Percentiles rank a stretch among this genome's conserved stretches.
Conservation (phyloP, 1,284 basidiomycete species). For the Apiotrichum montevideense region DNA sequence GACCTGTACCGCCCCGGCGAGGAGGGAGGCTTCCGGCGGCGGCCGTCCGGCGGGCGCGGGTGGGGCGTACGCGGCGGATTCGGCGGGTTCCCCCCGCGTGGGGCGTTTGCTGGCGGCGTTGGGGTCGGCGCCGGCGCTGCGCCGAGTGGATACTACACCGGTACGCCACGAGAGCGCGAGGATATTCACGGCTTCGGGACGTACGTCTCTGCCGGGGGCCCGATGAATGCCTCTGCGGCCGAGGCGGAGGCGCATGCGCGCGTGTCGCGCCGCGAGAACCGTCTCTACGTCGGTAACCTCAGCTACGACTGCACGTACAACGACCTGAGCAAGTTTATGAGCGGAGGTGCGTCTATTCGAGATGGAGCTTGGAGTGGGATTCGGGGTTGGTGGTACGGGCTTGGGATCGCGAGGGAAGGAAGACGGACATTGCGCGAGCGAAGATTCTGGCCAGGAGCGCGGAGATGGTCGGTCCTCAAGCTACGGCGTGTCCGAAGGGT, state of each 20-base stretch:
- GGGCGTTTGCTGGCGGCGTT: neutral
- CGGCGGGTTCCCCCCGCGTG: neutral
- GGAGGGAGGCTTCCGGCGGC: slow-evolving; percentile 10
- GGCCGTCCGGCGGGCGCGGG: neutral
- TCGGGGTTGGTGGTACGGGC: neutral
- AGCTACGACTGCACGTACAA: slow-evolving; percentile 96
- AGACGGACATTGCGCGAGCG: too few relatives aligned
- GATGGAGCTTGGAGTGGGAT: slow-evolving; percentile 30
- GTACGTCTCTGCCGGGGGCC: slow-evolving; percentile 58
- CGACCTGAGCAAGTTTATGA: slow-evolving; percentile 96
- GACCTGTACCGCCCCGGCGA: slow-evolving; percentile 4
- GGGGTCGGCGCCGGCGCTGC: neutral
- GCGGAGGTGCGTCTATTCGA: slow-evolving; percentile 79
- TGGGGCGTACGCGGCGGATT: neutral
- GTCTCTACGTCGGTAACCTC: slow-evolving; percentile 96
- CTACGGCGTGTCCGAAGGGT: too few relatives aligned
- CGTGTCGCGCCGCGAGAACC: slow-evolving; percentile 91
- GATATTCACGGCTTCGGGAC: slow-evolving; percentile 15
- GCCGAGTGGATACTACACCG: neutral
- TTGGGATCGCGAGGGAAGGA: neutral
- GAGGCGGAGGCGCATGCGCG: slow-evolving; percentile 85
- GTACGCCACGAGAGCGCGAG: neutral
- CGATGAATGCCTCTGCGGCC: slow-evolving; percentile 82
- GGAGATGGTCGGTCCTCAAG: too few relatives aligned
- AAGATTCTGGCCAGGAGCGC: neutral